phyloP scores from a whole-genome alignment of 495 filamentous ascomycete species.

The Neurospora cerealis region DNA sequence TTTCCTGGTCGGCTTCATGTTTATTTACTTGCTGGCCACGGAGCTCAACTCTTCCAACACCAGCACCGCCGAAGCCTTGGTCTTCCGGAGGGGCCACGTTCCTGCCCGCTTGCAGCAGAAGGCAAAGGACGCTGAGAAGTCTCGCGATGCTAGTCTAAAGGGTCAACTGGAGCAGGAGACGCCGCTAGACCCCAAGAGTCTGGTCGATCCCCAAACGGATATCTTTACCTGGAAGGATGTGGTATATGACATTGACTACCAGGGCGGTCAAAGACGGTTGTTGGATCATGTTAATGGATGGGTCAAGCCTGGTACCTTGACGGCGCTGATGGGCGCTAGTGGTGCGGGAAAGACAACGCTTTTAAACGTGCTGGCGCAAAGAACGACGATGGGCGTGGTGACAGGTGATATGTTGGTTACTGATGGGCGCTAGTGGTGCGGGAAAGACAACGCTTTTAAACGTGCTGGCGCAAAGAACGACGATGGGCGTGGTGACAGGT shows the following conservation, averaged over 20 bases:
- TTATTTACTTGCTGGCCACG: constrained; percentile 52
- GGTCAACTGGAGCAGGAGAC: not conserved
- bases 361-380: constrained; percentile 58
- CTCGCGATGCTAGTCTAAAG: constrained; percentile 5
- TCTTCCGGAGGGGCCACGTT: constrained; percentile 21
- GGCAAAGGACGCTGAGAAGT: constrained; percentile 30
- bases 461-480: constrained; percentile 62
- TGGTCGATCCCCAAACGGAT: constrained; percentile 39
- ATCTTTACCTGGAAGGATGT: constrained; percentile 55
- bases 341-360: constrained; percentile 71
- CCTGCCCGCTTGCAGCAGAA: constrained; percentile 10
- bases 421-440: constrained; percentile 78
- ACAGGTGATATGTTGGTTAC: constrained; percentile 65
- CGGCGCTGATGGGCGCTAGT: constrained; percentile 73
- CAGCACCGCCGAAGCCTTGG: constrained; percentile 21
- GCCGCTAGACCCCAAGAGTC: constrained; percentile 15
- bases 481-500: constrained; percentile 58
- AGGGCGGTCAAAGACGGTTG: constrained; percentile 46
- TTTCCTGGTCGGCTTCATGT: constrained; percentile 57
- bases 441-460: constrained; percentile 62
- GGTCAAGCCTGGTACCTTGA: constrained; percentile 69
- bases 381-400: constrained; percentile 59
- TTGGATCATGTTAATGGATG: constrained; percentile 64
- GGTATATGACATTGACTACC: constrained; percentile 53
- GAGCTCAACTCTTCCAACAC: constrained; percentile 37